These are phyloP conservation scores for Diaporthe citri DNA, from an alignment of 2,329 filamentous ascomycete genomes.

Conservation along the genomic window DNA sequence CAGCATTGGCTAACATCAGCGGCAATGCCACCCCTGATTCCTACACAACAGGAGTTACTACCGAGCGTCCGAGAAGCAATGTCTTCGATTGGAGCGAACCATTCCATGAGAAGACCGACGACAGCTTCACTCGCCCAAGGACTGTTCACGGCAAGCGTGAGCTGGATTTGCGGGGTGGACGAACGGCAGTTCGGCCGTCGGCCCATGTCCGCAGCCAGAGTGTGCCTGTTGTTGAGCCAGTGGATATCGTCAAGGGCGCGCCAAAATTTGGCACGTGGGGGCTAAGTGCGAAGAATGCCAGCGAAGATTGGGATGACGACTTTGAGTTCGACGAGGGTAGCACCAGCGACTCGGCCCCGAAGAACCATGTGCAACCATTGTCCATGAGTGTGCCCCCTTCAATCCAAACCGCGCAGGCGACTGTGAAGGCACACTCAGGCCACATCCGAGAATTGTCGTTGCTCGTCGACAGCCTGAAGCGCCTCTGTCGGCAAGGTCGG, in stretches of 20 bases:
- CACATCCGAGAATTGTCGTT: slow-evolving; percentile 85
- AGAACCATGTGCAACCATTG: slow-evolving; percentile 50
- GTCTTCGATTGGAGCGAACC: slow-evolving; percentile 86
- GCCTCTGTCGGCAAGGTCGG: slow-evolving; percentile 77
- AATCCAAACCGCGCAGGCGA: slow-evolving; percentile 85
- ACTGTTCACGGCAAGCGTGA: slow-evolving; percentile 84
- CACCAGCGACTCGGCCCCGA: slow-evolving; percentile 52
- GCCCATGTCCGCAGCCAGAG: slow-evolving; percentile 85
- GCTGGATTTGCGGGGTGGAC: slow-evolving; percentile 77
- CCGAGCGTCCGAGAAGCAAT: slow-evolving; percentile 72
- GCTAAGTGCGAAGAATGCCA: slow-evolving; percentile 81
- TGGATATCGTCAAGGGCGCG: slow-evolving; percentile 65
- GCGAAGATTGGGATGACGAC: slow-evolving; percentile 91
- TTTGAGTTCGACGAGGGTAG: slow-evolving; percentile 76
- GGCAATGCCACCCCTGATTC: slow-evolving; percentile 58
- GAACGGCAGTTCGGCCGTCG: slow-evolving; percentile 73
- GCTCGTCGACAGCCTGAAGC: slow-evolving; percentile 85
- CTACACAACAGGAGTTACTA: slow-evolving; percentile 47
- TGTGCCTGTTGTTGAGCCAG: slow-evolving; percentile 77
- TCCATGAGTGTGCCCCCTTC: slow-evolving; percentile 81
- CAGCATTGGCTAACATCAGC: slow-evolving; percentile 66
- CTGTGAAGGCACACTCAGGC: slow-evolving; percentile 85
- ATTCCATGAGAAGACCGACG: slow-evolving; percentile 72
- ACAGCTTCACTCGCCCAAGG: slow-evolving; percentile 73
- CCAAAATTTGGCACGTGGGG: slow-evolving; percentile 87